Evolutionary conservation across 768 basidiomycete species (phyloP).

Genomic region (Gautieria morchelliformis): DNA sequence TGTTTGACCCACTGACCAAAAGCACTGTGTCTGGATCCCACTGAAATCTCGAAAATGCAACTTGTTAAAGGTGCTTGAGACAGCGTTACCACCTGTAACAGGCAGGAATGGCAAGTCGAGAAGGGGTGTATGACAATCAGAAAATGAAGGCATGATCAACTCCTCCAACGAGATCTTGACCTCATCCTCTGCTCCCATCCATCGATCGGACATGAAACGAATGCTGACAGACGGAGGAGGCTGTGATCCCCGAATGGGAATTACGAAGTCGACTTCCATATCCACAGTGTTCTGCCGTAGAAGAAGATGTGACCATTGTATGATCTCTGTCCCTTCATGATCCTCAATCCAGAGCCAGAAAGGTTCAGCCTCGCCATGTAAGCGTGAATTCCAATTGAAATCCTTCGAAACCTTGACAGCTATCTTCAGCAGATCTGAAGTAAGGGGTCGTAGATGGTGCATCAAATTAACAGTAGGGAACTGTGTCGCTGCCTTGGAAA

Average conservation of each 20-base stretch:
- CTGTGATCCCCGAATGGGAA: conserved; percentile 54
- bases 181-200: conserved; percentile 87
- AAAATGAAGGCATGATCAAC: conserved; percentile 64
- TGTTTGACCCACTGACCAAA: conserved; percentile 73
- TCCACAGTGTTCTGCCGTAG: conserved; percentile 56
- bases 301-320: conserved; percentile 66
- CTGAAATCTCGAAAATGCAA: conserved; percentile 54
- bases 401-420: conserved; percentile 48
- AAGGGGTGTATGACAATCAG: conserved; percentile 48
- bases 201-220: conserved; percentile 79
- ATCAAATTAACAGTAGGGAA: conserved; percentile 68
- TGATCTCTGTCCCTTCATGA: conserved; percentile 65
- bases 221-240: conserved; percentile 61
- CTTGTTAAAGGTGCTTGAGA: conserved; percentile 35
- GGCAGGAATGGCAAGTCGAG: conserved; percentile 70
- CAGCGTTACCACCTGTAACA: conserved; percentile 32
- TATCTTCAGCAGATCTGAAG: conserved; percentile 74
- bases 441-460: conserved; percentile 71
- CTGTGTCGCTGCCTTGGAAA: conserved; percentile 70
- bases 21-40: conserved; percentile 80
- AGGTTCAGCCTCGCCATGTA: conserved; percentile 70
- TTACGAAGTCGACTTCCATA: conserved; percentile 67
- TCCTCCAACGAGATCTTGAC: conserved; percentile 50
- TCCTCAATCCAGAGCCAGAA: conserved; percentile 98
- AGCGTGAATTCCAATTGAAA: conserved; percentile 73